A percentile compares a stretch with the other conserved stretches of the same genome.
Evolutionary conservation across 306 rosid genomes (phyloP).

Genomic region (Senna siamea): DNA sequence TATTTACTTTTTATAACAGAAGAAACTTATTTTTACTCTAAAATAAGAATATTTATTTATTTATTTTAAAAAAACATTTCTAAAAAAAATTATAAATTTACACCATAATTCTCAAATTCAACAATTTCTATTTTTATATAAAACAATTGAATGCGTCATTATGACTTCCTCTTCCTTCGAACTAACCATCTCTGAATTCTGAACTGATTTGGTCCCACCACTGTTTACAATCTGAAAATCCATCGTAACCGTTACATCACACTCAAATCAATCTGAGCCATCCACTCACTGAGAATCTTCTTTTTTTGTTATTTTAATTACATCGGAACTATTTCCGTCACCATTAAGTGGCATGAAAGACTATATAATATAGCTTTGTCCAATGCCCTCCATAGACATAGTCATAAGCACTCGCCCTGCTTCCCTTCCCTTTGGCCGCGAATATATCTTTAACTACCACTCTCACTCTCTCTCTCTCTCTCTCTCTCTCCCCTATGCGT

Average conservation of each 20-base stretch:
- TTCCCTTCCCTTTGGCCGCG: background rate
- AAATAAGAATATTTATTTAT: no score
- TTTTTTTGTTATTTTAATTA: background rate
- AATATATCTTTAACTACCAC: background rate
- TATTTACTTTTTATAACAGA: no score
- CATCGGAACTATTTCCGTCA: background rate
- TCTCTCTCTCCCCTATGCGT: slow-evolving; percentile 43
- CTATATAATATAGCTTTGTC: background rate
- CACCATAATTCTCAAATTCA: background rate
- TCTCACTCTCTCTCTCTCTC: background rate
- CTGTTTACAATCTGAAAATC: background rate
- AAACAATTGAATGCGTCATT: background rate
- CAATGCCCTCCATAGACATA: background rate
- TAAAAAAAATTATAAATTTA: no score
- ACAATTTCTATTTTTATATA: background rate
- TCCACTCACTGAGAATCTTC: background rate
- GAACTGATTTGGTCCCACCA: background rate
- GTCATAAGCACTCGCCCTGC: no score
- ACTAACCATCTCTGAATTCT: background rate
- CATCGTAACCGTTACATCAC: background rate
- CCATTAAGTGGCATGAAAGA: background rate
- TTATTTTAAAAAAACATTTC: no score
- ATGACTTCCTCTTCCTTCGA: background rate
- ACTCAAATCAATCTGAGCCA: background rate
- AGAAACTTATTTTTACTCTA: no score